Base-by-base conservation (phyloP, 2,329 filamentous ascomycete species). In the Colletotrichum sp. region DNA sequence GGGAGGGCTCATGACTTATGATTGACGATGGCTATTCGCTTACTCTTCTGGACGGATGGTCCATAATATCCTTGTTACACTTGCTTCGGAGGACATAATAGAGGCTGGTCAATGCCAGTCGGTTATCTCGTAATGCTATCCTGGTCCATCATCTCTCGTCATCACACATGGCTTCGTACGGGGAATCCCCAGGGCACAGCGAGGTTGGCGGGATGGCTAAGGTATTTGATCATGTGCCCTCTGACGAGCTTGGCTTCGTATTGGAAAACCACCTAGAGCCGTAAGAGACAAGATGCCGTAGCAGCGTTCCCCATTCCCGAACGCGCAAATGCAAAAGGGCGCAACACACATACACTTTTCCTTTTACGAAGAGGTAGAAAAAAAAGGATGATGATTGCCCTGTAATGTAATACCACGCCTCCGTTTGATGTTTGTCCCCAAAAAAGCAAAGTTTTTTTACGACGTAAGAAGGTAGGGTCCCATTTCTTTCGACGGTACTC, bases 241-340 rank as follows among this genome's bases (percentile, higher is more conserved):
- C 84, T 83, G 80, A 80, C 79, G 84, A 86, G 85, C 84, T 81
- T 83, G 30, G 82, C 79, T 82, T 87, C 85, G 84, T 86, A 86
- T 86, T 87, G 82, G 85, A 76, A 70, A 76, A 78, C 77, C 77
- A 78, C 77, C 72, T 74, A 75, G 69, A 78, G 72, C 76, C 77
- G 76, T 74, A 76, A 78, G 76, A 78, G 77, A 78, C 77, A 78
- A 76, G 76, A 78, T 78, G 77, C 83, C 84, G 82, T 85, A 85
- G 84, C 83, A 84, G 83, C 85, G 85, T 87, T 87, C 84, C 86
- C 83, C 85, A 72, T 74, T 85, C 84, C 85, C 82, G 84, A 86
- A 87, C 86, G 86, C 85, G 84, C 85, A 82, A 87, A 86, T 86
- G 85, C 85, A 87, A 84, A 71, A 68, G 64, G 75, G 63, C 74